Conservation (phyloP, 2,329 filamentous ascomycete species). For the Pseudogymnoascus sp. region DNA sequence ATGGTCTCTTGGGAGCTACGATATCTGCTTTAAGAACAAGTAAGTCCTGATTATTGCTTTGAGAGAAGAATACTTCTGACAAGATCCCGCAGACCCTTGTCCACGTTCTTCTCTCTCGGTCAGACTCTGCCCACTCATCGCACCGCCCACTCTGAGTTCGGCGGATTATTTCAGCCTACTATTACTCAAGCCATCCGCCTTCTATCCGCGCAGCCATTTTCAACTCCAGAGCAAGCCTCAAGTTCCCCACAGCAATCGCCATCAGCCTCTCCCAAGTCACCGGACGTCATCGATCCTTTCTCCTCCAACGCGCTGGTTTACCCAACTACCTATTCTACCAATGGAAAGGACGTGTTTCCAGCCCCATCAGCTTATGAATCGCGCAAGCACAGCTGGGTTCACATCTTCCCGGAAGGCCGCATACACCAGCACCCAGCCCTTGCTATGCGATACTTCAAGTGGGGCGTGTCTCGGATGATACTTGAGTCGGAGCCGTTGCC, state of each 20-base stretch:
- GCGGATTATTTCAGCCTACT: slow-evolving; percentile 84
- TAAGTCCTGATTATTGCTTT: slow-evolving; percentile 33
- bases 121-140: slow-evolving; percentile 90
- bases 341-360: slow-evolving; percentile 55
- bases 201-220: slow-evolving; percentile 54
- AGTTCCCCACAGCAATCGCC: slow-evolving; percentile 6
- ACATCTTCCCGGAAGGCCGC: slow-evolving; percentile 92
- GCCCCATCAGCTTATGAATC: slow-evolving; percentile 63
- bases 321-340: slow-evolving; percentile 51
- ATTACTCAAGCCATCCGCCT: slow-evolving; percentile 79
- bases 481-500: slow-evolving; percentile 82
- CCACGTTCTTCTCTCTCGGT: slow-evolving; percentile 78
- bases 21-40: slow-evolving; percentile 90
- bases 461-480: slow-evolving; percentile 86
- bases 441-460: slow-evolving; percentile 94
- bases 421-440: slow-evolving; percentile 78
- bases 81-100: slow-evolving; percentile 45
- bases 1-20: slow-evolving; percentile 87
- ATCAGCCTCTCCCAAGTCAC: slow-evolving; percentile 16
- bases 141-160: slow-evolving; percentile 61
- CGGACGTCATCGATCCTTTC: slow-evolving; percentile 44
- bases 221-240: slow-evolving; percentile 9
- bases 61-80: not conserved
- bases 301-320: slow-evolving; percentile 32
- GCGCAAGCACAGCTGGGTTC: slow-evolving; percentile 75